Conservation (phyloP, 1,139 yeast genomes). For the Suhomyces anneliseae region DNA sequence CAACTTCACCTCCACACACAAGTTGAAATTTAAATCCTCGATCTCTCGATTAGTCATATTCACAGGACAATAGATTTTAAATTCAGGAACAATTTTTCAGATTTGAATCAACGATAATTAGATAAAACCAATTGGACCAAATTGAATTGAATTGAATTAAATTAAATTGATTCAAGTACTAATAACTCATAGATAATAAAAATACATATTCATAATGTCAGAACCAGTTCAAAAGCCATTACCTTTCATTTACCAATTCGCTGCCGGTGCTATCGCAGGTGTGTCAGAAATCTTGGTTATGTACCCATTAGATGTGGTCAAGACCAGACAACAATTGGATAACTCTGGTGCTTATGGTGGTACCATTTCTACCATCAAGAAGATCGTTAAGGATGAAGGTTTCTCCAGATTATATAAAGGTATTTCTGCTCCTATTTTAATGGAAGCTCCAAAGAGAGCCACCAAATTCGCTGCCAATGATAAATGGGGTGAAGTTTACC, state of each 20-base stretch:
- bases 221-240: constrained; percentile 40
- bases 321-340: constrained; percentile 93
- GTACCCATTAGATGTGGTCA: constrained; percentile 98
- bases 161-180: not conserved
- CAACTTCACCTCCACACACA: not conserved
- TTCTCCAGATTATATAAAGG: constrained; percentile 83
- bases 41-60: not conserved
- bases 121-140: not conserved
- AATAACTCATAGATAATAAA: constrained; percentile 7
- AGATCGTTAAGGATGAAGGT: constrained; percentile 87
- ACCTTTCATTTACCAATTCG: constrained; percentile 88
- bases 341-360: constrained; percentile 72
- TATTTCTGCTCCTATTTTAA: constrained; percentile 89
- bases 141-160: not conserved
- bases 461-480: constrained; percentile 98
- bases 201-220: constrained; percentile 20
- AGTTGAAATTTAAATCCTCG: not conserved
- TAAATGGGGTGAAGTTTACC: constrained; percentile 90
- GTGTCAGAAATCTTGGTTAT: constrained; percentile 94
- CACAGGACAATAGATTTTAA: not conserved
- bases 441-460: constrained; percentile 99
- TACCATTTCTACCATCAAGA: constrained; percentile 77
- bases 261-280: constrained; percentile 97
- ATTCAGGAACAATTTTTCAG: not conserved
- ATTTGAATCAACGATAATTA: not conserved